Evolutionary conservation across 1,284 basidiomycete genomes (phyloP), one percentile per base, ranked within the genome.

Genomic region (Meira nashicola): DNA sequence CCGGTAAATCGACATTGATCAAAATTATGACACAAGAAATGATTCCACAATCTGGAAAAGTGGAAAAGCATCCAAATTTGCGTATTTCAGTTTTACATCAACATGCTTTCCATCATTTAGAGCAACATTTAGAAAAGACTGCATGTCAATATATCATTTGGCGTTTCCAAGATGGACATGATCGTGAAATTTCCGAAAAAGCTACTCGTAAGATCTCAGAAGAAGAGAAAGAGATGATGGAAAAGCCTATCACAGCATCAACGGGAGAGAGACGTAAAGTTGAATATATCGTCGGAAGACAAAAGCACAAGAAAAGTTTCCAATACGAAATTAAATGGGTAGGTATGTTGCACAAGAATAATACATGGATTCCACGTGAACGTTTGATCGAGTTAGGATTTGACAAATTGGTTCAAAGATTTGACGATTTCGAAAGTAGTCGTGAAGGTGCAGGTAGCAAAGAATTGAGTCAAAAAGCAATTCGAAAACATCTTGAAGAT

Each of bases 111-210:
- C 66, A 70, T 60, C 70, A 75, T 53, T 61, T 78, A 40, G 76
- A 78, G 64, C 73, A 77, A 66, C 76, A 78, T 57, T 66, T 78
- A 14, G 76, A 78, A 54, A 78, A 78, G 69, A 65, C 70, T 10
- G 72, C 76, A 7, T 66, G 67, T 58, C 67, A 76, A 52, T 78
- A 78, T 67, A 78, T 76, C 73, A 91, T 94, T 81, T 98, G 94
- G 94, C 89, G 94, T 74, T 98, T 93, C 86, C 93, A 97, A 80
- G 93, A 96, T 79, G 95, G 94, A 51, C 90, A 95, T 80, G 94
- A 98, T 83, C 89, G 93, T 87, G 83, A 98, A 81, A 83, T 96
- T 60, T 80, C 95, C 66, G 92, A 95, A 81, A 97, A 96, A 81
- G 76, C 73, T 14, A 94, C 92, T 23, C 91, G 94, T 66, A 86